These are phyloP conservation scores for Cladobotryum mycophilum DNA, from an alignment of 2,329 filamentous ascomycete species.

Conservation along the genomic window DNA sequence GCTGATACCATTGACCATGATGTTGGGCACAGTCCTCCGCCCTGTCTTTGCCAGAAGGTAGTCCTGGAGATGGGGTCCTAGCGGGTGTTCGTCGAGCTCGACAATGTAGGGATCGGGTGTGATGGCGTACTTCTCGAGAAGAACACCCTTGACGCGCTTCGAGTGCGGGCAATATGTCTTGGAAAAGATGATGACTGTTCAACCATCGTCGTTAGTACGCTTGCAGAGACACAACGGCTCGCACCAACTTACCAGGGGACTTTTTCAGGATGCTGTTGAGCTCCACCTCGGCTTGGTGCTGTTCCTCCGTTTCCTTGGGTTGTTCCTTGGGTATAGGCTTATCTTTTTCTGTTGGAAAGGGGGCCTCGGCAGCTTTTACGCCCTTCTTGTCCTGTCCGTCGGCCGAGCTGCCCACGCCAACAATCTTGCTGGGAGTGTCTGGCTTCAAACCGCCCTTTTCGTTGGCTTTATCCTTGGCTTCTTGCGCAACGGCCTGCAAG, in stretches of 20 bases:
- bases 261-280: constrained; percentile 76
- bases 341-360: constrained; percentile 30
- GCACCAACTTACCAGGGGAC: constrained; percentile 61
- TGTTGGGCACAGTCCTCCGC: constrained; percentile 82
- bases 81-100: constrained; percentile 76
- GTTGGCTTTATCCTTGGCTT: constrained; percentile 63
- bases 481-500: constrained; percentile 61
- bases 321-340: constrained; percentile 55
- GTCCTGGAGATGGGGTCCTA: constrained; percentile 67
- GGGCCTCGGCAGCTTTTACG: constrained; percentile 20
- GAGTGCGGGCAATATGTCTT: constrained; percentile 90
- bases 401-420: constrained; percentile 54
- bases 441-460: constrained; percentile 57
- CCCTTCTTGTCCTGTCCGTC: constrained; percentile 39
- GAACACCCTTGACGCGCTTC: constrained; percentile 73
- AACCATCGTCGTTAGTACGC: background rate
- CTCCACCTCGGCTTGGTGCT: constrained; percentile 61
- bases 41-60: constrained; percentile 68
- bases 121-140: constrained; percentile 80
- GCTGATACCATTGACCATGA: constrained; percentile 79
- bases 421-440: constrained; percentile 49
- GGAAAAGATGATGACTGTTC: constrained; percentile 84
- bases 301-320: constrained; percentile 45
- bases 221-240: background rate
- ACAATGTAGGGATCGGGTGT: constrained; percentile 78